Percentiles rank a stretch among this genome's conserved stretches.
Evolutionary conservation across 495 filamentous ascomycete genomes (phyloP).

Genomic region (Aspergillus affinis): DNA sequence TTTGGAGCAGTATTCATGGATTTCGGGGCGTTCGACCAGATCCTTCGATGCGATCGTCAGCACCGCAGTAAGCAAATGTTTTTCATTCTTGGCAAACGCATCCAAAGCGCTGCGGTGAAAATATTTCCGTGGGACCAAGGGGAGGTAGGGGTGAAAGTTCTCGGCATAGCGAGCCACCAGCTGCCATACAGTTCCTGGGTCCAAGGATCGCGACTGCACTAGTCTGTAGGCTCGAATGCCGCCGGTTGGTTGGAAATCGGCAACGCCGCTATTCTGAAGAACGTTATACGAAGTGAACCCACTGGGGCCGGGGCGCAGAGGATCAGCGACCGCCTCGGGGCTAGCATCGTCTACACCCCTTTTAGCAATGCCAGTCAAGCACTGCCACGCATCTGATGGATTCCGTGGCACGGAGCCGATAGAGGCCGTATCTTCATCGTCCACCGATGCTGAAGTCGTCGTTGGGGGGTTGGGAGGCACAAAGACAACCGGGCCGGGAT

Average conservation of each 20-base stretch:
- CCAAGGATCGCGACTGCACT: constrained; percentile 49
- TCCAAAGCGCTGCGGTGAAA: constrained; percentile 50
- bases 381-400: constrained; percentile 52
- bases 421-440: constrained; percentile 42
- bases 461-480: constrained; percentile 36
- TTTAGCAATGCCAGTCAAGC: constrained; percentile 42
- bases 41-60: constrained; percentile 64
- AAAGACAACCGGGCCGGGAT: constrained; percentile 41
- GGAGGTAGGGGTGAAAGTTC: constrained; percentile 63
- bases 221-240: constrained; percentile 51
- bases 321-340: constrained; percentile 23
- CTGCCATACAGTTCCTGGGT: constrained; percentile 47
- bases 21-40: constrained; percentile 52
- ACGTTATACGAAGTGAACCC: constrained; percentile 30
- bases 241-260: constrained; percentile 30
- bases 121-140: constrained; percentile 55
- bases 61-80: constrained; percentile 60
- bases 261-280: constrained; percentile 29
- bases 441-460: constrained; percentile 29
- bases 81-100: constrained; percentile 52
- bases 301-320: constrained; percentile 23
- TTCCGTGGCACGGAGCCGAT: constrained; percentile 45
- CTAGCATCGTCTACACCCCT: constrained; percentile 25
- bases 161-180: constrained; percentile 53
- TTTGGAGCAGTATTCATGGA: constrained; percentile 60